phyloP scores from a whole-genome alignment of 1,284 basidiomycete species.

The Pyrrhoderma lamaoense region DNA sequence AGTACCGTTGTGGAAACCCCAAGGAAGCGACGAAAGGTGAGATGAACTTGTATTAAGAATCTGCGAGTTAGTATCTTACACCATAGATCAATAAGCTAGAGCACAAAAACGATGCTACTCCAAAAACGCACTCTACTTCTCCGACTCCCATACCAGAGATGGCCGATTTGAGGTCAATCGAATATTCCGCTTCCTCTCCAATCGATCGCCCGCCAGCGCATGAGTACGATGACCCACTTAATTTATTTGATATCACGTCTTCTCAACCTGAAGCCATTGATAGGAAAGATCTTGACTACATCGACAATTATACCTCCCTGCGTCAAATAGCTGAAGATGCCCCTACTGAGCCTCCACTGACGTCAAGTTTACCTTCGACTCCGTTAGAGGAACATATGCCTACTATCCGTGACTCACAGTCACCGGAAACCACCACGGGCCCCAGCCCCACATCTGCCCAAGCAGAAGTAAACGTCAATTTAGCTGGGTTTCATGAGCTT shows the following conservation, averaged over 20 bases:
- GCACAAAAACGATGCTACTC: not conserved
- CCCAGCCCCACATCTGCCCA: not conserved
- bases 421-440: slow-evolving; percentile 1
- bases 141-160: not conserved
- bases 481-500: not conserved
- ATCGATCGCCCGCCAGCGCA: no score
- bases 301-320: not conserved
- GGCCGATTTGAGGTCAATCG: not conserved
- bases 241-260: slow-evolving; percentile 4
- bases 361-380: slow-evolving; percentile 12
- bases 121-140: no score
- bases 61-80: not conserved
- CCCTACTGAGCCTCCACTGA: slow-evolving; percentile 16
- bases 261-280: no score
- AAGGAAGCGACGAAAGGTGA: slow-evolving; percentile 15
- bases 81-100: slow-evolving; percentile 7
- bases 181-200: not conserved
- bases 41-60: not conserved
- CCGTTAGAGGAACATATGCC: not conserved
- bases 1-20: not conserved
- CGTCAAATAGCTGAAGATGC: not conserved
- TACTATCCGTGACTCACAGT: slow-evolving; percentile 3
- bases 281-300: no score
- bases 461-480: not conserved
- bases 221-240: no score